Evolutionary conservation across 2,329 filamentous ascomycete genomes (phyloP).

Genomic region (Penicillium sp.): DNA sequence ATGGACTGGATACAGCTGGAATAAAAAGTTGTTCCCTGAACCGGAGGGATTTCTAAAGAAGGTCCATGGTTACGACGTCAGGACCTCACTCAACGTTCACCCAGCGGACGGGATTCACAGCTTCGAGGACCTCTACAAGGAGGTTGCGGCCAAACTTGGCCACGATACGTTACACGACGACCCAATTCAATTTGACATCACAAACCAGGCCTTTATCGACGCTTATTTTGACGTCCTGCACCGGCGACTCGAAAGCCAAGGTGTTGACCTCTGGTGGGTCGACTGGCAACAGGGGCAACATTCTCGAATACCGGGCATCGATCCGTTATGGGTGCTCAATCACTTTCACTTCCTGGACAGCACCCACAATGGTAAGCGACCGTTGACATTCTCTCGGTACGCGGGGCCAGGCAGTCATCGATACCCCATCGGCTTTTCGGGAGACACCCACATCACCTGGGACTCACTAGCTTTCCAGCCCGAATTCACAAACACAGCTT

Average conservation of each 20-base stretch:
- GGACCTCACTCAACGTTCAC: constrained; percentile 65
- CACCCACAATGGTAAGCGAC: constrained; percentile 42
- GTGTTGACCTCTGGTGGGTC: constrained; percentile 69
- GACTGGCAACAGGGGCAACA: constrained; percentile 69
- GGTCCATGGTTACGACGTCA: constrained; percentile 59
- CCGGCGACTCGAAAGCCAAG: constrained; percentile 59
- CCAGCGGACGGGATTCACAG: constrained; percentile 63
- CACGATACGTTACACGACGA: constrained; percentile 56
- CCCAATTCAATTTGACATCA: constrained; percentile 62
- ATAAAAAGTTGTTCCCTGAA: constrained; percentile 62
- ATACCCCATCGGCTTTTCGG: constrained; percentile 69
- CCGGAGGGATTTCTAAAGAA: constrained; percentile 57
- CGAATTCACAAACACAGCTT: constrained; percentile 69
- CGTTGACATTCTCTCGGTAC: constrained; percentile 65
- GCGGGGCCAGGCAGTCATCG: constrained; percentile 67
- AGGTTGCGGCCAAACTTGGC: constrained; percentile 58
- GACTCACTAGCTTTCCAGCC: constrained; percentile 66
- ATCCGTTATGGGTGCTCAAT: constrained; percentile 69
- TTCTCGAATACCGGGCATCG: constrained; percentile 61
- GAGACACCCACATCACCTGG: constrained; percentile 66
- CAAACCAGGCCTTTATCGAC: constrained; percentile 59
- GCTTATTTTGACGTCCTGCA: constrained; percentile 65
- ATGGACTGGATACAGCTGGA: constrained; percentile 69
- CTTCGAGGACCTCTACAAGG: constrained; percentile 62
- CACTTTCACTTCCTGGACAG: constrained; percentile 67